These are phyloP conservation scores for Colletotrichum sansevieriae DNA, from an alignment of 2,329 filamentous ascomycete species.

Conservation along the genomic window DNA sequence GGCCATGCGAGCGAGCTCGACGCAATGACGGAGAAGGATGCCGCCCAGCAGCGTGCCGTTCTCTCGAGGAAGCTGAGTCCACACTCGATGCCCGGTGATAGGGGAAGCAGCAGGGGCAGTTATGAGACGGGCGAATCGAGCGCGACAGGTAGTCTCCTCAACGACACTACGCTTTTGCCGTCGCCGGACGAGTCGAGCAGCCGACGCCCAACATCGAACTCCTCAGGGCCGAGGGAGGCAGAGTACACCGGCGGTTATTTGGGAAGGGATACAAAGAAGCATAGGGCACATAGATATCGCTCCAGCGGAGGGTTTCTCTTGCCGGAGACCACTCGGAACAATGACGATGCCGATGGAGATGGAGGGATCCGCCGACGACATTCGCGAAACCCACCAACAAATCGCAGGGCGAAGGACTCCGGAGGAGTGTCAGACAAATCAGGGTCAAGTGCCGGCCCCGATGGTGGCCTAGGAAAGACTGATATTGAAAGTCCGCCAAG, in stretches of 20 bases:
- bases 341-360: conserved; percentile 48
- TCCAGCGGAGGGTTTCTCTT: conserved; percentile 66
- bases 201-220: conserved; percentile 20
- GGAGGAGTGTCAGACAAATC: conserved; percentile 29
- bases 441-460: conserved; percentile 32
- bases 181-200: conserved; percentile 30
- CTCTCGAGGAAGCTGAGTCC: conserved; percentile 35
- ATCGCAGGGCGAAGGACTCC: conserved; percentile 31
- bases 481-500: conserved; percentile 18
- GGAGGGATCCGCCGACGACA: conserved; percentile 48
- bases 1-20: conserved; percentile 42
- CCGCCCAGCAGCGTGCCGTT: conserved; percentile 31
- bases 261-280: conserved; percentile 43
- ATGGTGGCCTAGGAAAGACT: conserved; percentile 21
- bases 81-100: conserved; percentile 42
- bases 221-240: conserved; percentile 41
- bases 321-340: conserved; percentile 55
- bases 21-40: conserved; percentile 45
- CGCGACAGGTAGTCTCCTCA: conserved; percentile 48
- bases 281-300: conserved; percentile 55
- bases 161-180: conserved; percentile 41
- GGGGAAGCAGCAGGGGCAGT: conserved; percentile 53
- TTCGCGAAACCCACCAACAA: conserved; percentile 43
- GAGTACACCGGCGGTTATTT: conserved; percentile 42
- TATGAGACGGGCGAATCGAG: conserved; percentile 62